Evolutionary conservation across 805 yeast species (phyloP), one percentile per base, ranked within the genome.

Genomic region (Cyberlindnera amylophila): DNA sequence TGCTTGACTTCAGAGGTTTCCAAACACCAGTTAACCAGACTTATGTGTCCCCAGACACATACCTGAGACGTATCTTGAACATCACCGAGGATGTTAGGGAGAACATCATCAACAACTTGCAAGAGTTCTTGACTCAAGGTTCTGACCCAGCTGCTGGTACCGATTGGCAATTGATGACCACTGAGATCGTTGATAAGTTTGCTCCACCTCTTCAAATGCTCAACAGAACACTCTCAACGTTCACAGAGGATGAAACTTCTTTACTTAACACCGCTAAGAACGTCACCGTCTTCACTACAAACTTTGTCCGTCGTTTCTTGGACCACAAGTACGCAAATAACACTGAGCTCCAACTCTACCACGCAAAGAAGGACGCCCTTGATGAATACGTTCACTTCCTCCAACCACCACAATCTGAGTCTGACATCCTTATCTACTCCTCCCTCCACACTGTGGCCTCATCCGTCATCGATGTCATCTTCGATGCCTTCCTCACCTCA

Each of bases 141-240:
- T 66, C 65, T 2, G 66, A 69, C 41, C 74, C 78, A 5, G 59
- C 57, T 31, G 30, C 52, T 6, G 68, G 74, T 11, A 77, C 74
- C 0, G 59, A 81, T 53, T 81, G 87, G 86, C 79, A 73, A 51
- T 45, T 59, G n/a, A 61, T 71, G 3, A 71, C 81, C 0, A 69
- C 67, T 36, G 67, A 62, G 27, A 70, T 79, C n/a, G 70, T 66
- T 6, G 60, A 60, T 23, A 79, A 79, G 52, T 81, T 81, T 55
- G 63, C 77, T 1, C 82, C 84, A 10, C 58, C 71, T 30, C 51
- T 80, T 18, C 49, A 62, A 32, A 52, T 58, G 6, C 45, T 79
- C 40, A 72, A 77, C 41, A 54, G 60, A 12, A 64, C 75, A 1
- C 43, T 17, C 27, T 31, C 24, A 38, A 36, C 2, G 6, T 21